These are phyloP conservation scores for Yamadazyma philogaea DNA, from an alignment of 805 yeast species.

Conservation along the genomic window DNA sequence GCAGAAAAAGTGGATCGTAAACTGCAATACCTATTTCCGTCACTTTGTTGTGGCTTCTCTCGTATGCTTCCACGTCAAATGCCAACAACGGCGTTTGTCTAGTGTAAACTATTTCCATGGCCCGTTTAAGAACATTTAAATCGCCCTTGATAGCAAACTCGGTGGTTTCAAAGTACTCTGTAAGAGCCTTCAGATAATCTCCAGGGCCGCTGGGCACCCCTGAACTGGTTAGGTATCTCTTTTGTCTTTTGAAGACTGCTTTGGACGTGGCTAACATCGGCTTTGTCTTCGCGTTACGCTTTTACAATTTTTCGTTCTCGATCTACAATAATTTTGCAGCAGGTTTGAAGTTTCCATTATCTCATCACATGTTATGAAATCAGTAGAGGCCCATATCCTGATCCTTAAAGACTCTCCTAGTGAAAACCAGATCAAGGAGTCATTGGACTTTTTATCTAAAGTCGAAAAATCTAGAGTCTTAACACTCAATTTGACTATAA, in stretches of 20 bases:
- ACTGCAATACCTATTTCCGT: slow-evolving; percentile 61
- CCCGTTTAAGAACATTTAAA: slow-evolving; percentile 10
- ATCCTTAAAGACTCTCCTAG: slow-evolving; percentile 3
- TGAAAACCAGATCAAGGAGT: background rate
- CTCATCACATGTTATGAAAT: background rate
- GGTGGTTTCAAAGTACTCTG: slow-evolving; percentile 19
- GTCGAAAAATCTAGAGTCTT: background rate
- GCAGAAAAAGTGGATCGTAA: slow-evolving; percentile 50
- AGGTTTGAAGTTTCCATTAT: background rate
- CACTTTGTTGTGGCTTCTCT: slow-evolving; percentile 37
- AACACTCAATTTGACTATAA: slow-evolving; percentile 12
- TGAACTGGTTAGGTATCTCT: background rate
- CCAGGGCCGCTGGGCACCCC: background rate
- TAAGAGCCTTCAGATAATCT: slow-evolving; percentile 11
- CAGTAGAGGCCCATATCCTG: background rate
- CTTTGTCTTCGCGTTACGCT: background rate
- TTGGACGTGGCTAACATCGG: background rate
- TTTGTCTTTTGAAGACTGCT: background rate
- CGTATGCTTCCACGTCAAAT: slow-evolving; percentile 60
- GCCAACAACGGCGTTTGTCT: slow-evolving; percentile 38
- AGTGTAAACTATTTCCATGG: slow-evolving; percentile 22
- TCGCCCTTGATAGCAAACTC: slow-evolving; percentile 19
- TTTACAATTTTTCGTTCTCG: background rate
- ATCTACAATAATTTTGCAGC: background rate
- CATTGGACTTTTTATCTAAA: background rate